Conservation (phyloP, 2,329 filamentous ascomycete genomes). For the Cytospora leucostoma region DNA sequence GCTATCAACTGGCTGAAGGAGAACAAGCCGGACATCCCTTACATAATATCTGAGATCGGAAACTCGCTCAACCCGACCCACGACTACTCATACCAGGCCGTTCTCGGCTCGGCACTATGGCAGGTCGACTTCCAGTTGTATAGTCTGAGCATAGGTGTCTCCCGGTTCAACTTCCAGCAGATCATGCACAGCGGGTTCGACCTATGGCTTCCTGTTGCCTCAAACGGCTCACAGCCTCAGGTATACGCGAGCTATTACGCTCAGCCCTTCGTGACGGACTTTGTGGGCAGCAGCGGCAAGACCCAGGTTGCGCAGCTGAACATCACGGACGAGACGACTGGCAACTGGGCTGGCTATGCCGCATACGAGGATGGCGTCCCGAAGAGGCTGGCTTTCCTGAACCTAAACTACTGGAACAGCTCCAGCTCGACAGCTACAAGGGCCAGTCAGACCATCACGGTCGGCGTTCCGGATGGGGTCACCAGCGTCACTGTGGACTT, state of each 20-base stretch:
- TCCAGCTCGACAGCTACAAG: slow-evolving; percentile 34
- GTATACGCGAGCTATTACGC: slow-evolving; percentile 42
- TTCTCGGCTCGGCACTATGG: slow-evolving; percentile 41
- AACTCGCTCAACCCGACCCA: slow-evolving; percentile 39
- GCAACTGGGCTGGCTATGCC: slow-evolving; percentile 35
- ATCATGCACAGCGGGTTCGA: slow-evolving; percentile 38
- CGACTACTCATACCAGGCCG: slow-evolving; percentile 38
- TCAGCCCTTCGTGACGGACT: slow-evolving; percentile 41
- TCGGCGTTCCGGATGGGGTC: slow-evolving; percentile 31
- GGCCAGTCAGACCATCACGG: slow-evolving; percentile 30
- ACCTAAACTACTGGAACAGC: slow-evolving; percentile 42
- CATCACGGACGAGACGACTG: slow-evolving; percentile 28
- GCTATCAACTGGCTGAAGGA: slow-evolving; percentile 38
- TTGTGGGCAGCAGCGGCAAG: slow-evolving; percentile 37
- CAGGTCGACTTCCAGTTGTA: slow-evolving; percentile 43
- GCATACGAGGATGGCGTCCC: slow-evolving; percentile 36
- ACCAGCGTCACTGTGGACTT: slow-evolving; percentile 34
- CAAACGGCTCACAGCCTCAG: slow-evolving; percentile 35
- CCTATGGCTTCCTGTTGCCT: slow-evolving; percentile 37
- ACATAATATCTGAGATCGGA: slow-evolving; percentile 41
- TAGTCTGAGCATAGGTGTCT: slow-evolving; percentile 38
- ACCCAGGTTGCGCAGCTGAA: slow-evolving; percentile 33
- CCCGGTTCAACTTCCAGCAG: slow-evolving; percentile 42
- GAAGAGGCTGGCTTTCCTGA: slow-evolving; percentile 37
- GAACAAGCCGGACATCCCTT: slow-evolving; percentile 37